Base-by-base conservation (phyloP, 2,329 filamentous ascomycete species). In the Dactylellina haptotyla region DNA sequence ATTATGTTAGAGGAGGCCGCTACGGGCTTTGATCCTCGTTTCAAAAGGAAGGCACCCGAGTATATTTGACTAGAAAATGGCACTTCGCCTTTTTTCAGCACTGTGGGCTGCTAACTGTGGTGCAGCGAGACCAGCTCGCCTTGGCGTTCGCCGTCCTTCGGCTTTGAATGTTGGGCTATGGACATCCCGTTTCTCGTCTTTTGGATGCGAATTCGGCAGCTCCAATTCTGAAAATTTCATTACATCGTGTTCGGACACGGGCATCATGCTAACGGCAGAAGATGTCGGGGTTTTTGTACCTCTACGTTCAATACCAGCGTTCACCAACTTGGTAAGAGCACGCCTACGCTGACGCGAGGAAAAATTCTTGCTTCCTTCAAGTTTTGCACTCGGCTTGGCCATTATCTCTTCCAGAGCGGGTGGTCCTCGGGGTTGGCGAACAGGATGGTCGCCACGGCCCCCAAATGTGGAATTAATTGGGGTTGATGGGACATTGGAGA, bases 281-380 rank as follows among this genome's bases (percentile, higher is more conserved):
- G 87, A 85, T 75, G 90, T 91, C 69, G 89, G 84, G 82, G 86
- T 73, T 32, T 76, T 77, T n/a, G 86, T 84, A 72, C 83, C 86
- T 65, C 94, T 92, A 71, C 95, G 91, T 79, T 93, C 92, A 75
- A 95, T 86, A 14, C 94, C 93, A 61, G 94, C 94, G 76, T 91
- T 91, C 75, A 97, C 91, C 54, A 99, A 87, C 80, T 93, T 97
- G 83, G 93, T 89, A 46, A 99, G 89, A 25, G 95, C 95, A 78
- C 91, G 93, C 76, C 94, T 92, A 72, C 95, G 92, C 79, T 96
- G 93, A 75, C 95, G 93, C 64, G 93, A 89, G 9, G 91, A 90
- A 82, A 99, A 99, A 84, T 99, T 99, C 87, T 97, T 89, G 88
- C 94, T 97, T 23, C 94, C 95, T 81, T 98, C 94, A 76, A 94